These are phyloP conservation scores for Urtica urens DNA, from an alignment of 306 rosid genomes.

Conservation along the genomic window DNA sequence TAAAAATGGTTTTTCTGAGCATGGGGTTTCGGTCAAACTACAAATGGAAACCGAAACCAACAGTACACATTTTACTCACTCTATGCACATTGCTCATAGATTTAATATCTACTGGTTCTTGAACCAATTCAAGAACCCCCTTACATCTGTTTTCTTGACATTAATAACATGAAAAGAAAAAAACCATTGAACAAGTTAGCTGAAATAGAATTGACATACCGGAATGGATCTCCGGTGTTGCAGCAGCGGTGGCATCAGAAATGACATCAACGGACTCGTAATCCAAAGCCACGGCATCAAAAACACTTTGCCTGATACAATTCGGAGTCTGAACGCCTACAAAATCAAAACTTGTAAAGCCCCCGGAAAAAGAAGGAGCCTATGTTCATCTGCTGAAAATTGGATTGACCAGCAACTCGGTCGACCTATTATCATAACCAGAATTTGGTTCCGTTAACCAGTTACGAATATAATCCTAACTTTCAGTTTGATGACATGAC, in stretches of 20 bases:
- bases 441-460: too few relatives aligned
- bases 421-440: too few relatives aligned
- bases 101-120: too few relatives aligned
- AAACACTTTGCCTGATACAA: constrained; percentile 86
- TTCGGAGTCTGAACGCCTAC: constrained; percentile 94
- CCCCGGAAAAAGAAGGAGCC: background rate
- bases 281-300: constrained; percentile 77
- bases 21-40: too few relatives aligned
- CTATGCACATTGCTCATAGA: too few relatives aligned
- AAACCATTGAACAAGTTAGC: background rate
- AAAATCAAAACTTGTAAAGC: constrained; percentile 3
- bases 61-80: too few relatives aligned
- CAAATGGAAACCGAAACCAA: too few relatives aligned
- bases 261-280: constrained; percentile 57
- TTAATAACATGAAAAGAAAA: background rate
- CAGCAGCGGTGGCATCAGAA: constrained; percentile 87
- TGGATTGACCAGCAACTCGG: background rate
- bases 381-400: too few relatives aligned
- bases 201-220: constrained; percentile 33
- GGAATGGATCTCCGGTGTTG: constrained; percentile 52
- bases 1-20: too few relatives aligned
- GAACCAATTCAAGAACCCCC: too few relatives aligned
- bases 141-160: background rate
- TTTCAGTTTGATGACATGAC: too few relatives aligned
- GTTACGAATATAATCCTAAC: too few relatives aligned